Percentiles rank a stretch among this genome's conserved stretches.
Conservation (phyloP, 2,329 filamentous ascomycete species). For the Cadophora sp. region DNA sequence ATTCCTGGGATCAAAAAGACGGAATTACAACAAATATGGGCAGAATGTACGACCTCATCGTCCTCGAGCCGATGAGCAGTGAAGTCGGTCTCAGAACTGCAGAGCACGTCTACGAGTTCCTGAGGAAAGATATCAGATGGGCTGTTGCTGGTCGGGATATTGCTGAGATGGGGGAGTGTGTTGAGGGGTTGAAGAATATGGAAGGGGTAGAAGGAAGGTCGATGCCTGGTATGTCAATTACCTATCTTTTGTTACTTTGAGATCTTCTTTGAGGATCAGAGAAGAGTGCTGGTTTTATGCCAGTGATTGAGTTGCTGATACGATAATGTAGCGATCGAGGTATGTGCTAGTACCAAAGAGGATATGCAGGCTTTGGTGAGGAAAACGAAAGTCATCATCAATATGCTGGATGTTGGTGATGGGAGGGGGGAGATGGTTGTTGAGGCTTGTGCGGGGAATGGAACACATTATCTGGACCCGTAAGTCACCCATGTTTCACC, state of each 20-base stretch:
- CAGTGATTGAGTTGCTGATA: too few relatives aligned
- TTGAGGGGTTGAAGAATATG: slow-evolving; percentile 10
- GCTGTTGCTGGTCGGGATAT: slow-evolving; percentile 6
- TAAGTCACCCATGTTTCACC: not conserved
- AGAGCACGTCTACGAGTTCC: not conserved
- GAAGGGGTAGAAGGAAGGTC: not conserved
- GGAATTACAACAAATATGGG: not conserved
- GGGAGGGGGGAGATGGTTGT: slow-evolving; percentile 16
- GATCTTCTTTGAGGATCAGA: too few relatives aligned
- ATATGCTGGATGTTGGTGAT: slow-evolving; percentile 4
- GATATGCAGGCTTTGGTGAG: slow-evolving; percentile 10
- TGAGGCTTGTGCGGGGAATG: slow-evolving; percentile 22
- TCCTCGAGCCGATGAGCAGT: slow-evolving; percentile 10
- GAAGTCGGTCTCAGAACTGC: not conserved
- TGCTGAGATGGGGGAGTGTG: slow-evolving; percentile 7
- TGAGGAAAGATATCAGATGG: slow-evolving; percentile 13
- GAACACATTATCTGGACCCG: slow-evolving; percentile 22
- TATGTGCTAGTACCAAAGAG: slow-evolving; percentile 3
- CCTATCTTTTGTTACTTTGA: slow-evolving; percentile 1
- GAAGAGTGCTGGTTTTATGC: too few relatives aligned
- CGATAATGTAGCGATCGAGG: slow-evolving; percentile 6
- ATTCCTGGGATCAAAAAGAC: too few relatives aligned
- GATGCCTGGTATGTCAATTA: slow-evolving; percentile 2
- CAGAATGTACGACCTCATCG: slow-evolving; percentile 15
- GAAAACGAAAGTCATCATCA: slow-evolving; percentile 22